Base-by-base conservation (phyloP, 2,329 filamentous ascomycete genomes). In the Orbilia javanica region DNA sequence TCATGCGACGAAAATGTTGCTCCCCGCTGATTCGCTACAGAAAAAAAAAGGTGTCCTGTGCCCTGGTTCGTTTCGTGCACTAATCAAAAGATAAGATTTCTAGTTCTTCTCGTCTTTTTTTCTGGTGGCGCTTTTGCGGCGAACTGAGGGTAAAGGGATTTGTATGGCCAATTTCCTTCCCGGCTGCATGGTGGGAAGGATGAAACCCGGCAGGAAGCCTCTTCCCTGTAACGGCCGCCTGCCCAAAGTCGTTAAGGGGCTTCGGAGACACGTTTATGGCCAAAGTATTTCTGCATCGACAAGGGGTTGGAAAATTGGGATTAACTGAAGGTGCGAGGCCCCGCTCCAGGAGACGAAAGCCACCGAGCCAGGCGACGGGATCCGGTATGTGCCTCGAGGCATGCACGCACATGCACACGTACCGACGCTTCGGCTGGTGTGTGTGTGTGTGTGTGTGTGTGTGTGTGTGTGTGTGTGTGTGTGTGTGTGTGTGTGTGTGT, bases 41-140 rank as follows among this genome's bases (percentile, higher is more conserved):
- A 44, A 55, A 75, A 62, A 57, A 55, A 75, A 62, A 57, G 72
- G 65, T 70, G 65, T 36, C 34, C 72, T 73, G 53, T 62, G 22
- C 70, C 68, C 63, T 76, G 55, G 25, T 67, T 77, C 66, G 73
- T 77, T 71, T 77, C 42, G 60, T 68, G 70, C 36, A 52, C 66
- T 60, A 77, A 77, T 77, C 73, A 77, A 71, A n/a, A 77, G 73
- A 77, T 77, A 77, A 77, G 73, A 77, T 77, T 77, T 67, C 62
- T 20, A 29, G 73, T 34, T 67, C 44, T 66, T 64, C 52, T 65
- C 53, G 60, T 76, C 50, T 50, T 36, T 69, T n/a, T 69, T 71
- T 66, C 15, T 27, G 50, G 73, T 77, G 73, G 73, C 73, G 66
- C 60, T 69, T 67, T 62, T 65, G 57, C 65, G 53, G 50, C 64